phyloP scores from a whole-genome alignment of 148 eudicot genomes.

The Spergularia marina region DNA sequence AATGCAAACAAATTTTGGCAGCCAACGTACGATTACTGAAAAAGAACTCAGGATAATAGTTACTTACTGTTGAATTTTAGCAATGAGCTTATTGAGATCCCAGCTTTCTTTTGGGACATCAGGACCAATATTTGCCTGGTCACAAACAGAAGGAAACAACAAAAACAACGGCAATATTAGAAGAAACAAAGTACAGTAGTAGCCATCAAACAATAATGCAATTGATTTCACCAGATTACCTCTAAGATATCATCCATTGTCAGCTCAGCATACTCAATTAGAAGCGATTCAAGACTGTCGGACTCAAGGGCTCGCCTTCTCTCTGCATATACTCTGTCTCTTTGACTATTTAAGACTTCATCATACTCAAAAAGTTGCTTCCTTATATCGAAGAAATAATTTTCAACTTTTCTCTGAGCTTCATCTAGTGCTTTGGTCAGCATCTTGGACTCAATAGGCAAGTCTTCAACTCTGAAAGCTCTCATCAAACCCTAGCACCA shows the following conservation, averaged over 20 bases:
- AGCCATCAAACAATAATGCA: background rate
- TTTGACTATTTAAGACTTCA: constrained; percentile 98
- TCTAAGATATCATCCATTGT: constrained; percentile 97
- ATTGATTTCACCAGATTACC: constrained; percentile 39
- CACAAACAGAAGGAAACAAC: constrained; percentile 11
- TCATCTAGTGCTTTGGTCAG: constrained; percentile 96
- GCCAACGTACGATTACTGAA: background rate
- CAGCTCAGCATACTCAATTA: constrained; percentile 93
- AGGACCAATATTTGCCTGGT: constrained; percentile 90
- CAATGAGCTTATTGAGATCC: constrained; percentile 89
- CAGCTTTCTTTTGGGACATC: constrained; percentile 89
- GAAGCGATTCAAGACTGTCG: constrained; percentile 77
- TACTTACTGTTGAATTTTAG: constrained; percentile 88
- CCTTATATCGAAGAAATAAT: constrained; percentile 93
- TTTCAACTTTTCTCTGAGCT: constrained; percentile 99
- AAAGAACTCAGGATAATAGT: constrained; percentile 14
- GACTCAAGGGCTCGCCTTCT: constrained; percentile 96
- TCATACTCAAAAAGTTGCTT: constrained; percentile 95
- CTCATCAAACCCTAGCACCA: constrained; percentile 84
- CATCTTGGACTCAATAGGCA: constrained; percentile 98
- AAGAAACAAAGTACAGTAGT: constrained; percentile 1
- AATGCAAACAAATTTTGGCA: background rate
- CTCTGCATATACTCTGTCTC: constrained; percentile 93
- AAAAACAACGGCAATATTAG: constrained; percentile 2
- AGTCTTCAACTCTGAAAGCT: constrained; percentile 97